These are phyloP conservation scores for Fusarium sp. DNA, from an alignment of 2,329 filamentous ascomycete genomes.

Conservation along the genomic window DNA sequence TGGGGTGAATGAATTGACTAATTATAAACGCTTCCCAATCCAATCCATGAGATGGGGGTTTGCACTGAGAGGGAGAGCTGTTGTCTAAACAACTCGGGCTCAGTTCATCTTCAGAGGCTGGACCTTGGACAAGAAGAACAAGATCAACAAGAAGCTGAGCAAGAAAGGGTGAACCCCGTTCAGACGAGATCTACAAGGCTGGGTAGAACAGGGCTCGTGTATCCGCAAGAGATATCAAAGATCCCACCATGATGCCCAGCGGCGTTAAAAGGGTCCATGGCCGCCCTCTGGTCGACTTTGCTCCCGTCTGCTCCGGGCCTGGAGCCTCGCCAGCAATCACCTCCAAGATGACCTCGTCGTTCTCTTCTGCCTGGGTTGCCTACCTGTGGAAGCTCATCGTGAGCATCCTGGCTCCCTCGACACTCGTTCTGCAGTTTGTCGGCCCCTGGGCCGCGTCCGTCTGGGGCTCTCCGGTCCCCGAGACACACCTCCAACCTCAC, in stretches of 20 bases:
- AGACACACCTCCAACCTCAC: constrained; percentile 39
- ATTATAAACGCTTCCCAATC: constrained; percentile 44
- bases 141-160: constrained; percentile 1
- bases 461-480: constrained; percentile 46
- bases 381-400: constrained; percentile 45
- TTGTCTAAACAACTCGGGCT: constrained; percentile 11
- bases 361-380: constrained; percentile 38
- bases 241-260: constrained; percentile 45
- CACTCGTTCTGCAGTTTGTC: constrained; percentile 37
- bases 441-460: constrained; percentile 47
- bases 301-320: constrained; percentile 30
- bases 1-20: constrained; percentile 40
- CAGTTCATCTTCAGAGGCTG: constrained; percentile 32
- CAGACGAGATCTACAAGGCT: constrained; percentile 20
- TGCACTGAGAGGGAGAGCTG: not conserved
- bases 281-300: constrained; percentile 26
- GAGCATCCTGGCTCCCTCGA: constrained; percentile 45
- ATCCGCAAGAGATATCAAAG: constrained; percentile 11
- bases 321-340: constrained; percentile 31
- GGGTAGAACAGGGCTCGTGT: constrained; percentile 6
- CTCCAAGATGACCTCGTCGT: constrained; percentile 37
- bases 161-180: not conserved
- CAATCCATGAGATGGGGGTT: not conserved
- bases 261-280: constrained; percentile 42
- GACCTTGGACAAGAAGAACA: constrained; percentile 36